Percentiles rank a stretch among this genome's conserved stretches.
phyloP scores from a whole-genome alignment of 441 rosid genomes.

The Isatis lusitanica region DNA sequence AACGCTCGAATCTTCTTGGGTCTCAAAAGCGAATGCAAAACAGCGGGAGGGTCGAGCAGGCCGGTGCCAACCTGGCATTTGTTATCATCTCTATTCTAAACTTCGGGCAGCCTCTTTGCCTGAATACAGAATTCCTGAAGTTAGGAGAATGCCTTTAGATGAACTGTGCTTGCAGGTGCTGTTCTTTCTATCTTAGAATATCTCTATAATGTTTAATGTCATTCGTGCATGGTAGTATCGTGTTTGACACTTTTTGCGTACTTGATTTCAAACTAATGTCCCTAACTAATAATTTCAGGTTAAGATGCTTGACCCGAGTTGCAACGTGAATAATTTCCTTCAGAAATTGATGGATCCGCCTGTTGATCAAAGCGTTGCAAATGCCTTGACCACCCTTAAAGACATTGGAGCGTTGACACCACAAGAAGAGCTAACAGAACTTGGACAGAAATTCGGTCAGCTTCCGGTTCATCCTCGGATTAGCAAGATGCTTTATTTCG shows the following conservation, averaged over 20 bases:
- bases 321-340: constrained; percentile 65
- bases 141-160: constrained; percentile 84
- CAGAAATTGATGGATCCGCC: constrained; percentile 85
- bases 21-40: constrained; percentile 91
- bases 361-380: constrained; percentile 56
- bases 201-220: background rate
- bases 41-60: constrained; percentile 97
- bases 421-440: constrained; percentile 73
- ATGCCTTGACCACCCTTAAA: constrained; percentile 67
- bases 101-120: constrained; percentile 71
- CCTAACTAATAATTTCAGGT: constrained; percentile 49
- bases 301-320: constrained; percentile 70
- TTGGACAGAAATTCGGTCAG: constrained; percentile 78
- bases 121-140: constrained; percentile 85
- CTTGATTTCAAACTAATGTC: background rate
- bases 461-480: constrained; percentile 86
- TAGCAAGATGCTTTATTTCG: constrained; percentile 86
- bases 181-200: background rate
- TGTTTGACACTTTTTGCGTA: constrained; percentile 20
- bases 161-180: constrained; percentile 89
- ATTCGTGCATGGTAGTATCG: background rate
- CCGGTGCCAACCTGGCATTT: constrained; percentile 87
- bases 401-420: constrained; percentile 80
- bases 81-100: constrained; percentile 87
- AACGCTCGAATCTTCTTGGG: constrained; percentile 89